Evolutionary conservation across 108 stramenopile species (phyloP).

Genomic region (Pelagomonas calceolata): DNA sequence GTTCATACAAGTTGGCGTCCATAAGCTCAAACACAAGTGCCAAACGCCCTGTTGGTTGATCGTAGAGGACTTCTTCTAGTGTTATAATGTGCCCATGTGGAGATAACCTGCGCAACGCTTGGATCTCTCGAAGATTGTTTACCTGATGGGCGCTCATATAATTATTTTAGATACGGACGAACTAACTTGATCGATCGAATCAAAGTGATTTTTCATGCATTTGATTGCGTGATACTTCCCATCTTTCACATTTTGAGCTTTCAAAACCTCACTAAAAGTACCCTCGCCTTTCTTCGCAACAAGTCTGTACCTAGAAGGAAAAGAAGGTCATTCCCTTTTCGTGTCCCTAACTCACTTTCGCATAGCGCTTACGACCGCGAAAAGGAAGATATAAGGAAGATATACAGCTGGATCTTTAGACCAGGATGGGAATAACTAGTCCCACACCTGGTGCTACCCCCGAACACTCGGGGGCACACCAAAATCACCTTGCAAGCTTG

Average conservation of each 20-base stretch:
- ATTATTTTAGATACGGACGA: not conserved
- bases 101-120: slow-evolving; percentile 62
- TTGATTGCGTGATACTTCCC: slow-evolving; percentile 69
- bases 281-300: slow-evolving; percentile 76
- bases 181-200: slow-evolving; percentile 61
- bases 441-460: too few species aligned
- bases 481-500: too few species aligned
- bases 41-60: slow-evolving; percentile 67
- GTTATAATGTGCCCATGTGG: slow-evolving; percentile 69
- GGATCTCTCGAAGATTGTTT: slow-evolving; percentile 70
- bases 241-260: slow-evolving; percentile 66
- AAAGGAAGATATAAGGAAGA: too few species aligned
- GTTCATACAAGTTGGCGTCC: slow-evolving; percentile 75
- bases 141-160: slow-evolving; percentile 26
- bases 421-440: too few species aligned
- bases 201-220: slow-evolving; percentile 73
- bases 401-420: too few species aligned
- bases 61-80: slow-evolving; percentile 70
- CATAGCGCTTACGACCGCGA: too few species aligned
- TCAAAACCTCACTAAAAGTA: slow-evolving; percentile 63
- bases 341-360: too few species aligned
- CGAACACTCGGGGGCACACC: too few species aligned
- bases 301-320: slow-evolving; percentile 46
- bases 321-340: too few species aligned
- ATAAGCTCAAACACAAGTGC: slow-evolving; percentile 77